phyloP scores from a whole-genome alignment of 176 grass and related monocot genomes.

The Aegilops sharonensis region DNA sequence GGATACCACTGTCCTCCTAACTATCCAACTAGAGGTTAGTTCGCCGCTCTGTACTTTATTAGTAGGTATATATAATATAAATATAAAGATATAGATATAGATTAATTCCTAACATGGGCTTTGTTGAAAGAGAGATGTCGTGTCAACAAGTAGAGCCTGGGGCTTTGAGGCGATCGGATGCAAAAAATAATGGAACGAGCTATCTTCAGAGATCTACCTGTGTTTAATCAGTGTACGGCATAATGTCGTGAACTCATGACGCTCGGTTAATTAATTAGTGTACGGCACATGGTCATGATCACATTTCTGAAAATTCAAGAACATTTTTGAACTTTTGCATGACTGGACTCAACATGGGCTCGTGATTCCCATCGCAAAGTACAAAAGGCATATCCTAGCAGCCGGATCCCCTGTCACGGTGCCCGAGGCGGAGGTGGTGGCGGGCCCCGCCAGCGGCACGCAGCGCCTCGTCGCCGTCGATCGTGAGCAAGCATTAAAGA shows the following conservation, averaged over 20 bases:
- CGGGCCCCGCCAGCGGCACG: not conserved
- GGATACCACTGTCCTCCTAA: too few relatives aligned
- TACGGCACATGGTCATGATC: not conserved
- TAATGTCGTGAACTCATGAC: not conserved
- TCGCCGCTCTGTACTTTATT: too few relatives aligned
- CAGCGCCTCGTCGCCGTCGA: constrained; percentile 13
- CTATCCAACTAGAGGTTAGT: too few relatives aligned
- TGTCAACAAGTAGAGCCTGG: not conserved
- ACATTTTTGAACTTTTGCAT: not conserved
- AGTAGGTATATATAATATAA: too few relatives aligned
- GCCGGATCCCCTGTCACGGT: not conserved
- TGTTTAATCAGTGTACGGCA: not conserved
- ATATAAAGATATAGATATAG: too few relatives aligned
- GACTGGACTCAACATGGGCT: not conserved
- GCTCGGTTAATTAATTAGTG: not conserved
- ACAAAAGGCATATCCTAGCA: not conserved
- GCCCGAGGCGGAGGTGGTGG: not conserved
- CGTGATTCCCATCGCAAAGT: not conserved
- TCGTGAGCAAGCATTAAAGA: not conserved
- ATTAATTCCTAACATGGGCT: too few relatives aligned
- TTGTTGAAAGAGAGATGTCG: not conserved
- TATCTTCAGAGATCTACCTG: not conserved
- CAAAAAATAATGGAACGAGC: not conserved
- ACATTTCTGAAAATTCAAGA: not conserved
- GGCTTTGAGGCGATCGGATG: not conserved